These are phyloP conservation scores for Xylaria cubensis DNA, from an alignment of 495 filamentous ascomycete genomes.

Conservation along the genomic window DNA sequence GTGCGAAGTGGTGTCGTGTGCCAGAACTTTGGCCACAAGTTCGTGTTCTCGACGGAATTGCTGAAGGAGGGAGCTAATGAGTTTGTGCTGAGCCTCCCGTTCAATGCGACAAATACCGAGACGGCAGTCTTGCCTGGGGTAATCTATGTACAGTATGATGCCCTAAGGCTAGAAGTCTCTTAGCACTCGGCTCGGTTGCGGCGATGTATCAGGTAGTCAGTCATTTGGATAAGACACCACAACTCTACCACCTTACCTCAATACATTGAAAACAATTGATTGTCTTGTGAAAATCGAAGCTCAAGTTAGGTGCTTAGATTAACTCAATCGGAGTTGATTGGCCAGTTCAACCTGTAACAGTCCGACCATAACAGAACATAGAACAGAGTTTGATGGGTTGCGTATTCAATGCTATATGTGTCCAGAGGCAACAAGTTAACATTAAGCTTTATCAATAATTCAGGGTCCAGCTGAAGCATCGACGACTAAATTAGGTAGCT, in stretches of 20 bases:
- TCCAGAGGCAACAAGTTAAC: background rate
- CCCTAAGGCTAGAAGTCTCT: conserved; percentile 60
- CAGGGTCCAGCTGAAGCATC: no score
- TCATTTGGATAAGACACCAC: background rate
- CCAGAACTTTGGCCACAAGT: conserved; percentile 61
- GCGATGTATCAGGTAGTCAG: background rate
- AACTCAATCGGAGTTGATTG: conserved; percentile 15
- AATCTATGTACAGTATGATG: conserved; percentile 67
- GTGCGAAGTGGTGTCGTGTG: conserved; percentile 62
- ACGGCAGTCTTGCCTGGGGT: conserved; percentile 56
- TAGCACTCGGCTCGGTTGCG: conserved; percentile 30
- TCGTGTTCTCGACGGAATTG: conserved; percentile 54
- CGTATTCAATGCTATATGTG: background rate
- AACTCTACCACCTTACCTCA: background rate
- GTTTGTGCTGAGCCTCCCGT: conserved; percentile 58
- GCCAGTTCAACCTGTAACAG: background rate
- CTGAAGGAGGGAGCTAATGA: conserved; percentile 56
- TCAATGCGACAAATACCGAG: conserved; percentile 60
- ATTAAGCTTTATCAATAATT: no score
- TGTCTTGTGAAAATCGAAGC: no score
- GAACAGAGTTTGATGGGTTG: background rate
- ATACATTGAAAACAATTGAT: no score
- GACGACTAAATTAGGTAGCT: no score
- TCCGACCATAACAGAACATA: background rate
- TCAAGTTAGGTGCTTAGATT: background rate